Base-by-base conservation (phyloP, 345 rosid species). In the Stellera chamaejasme region DNA sequence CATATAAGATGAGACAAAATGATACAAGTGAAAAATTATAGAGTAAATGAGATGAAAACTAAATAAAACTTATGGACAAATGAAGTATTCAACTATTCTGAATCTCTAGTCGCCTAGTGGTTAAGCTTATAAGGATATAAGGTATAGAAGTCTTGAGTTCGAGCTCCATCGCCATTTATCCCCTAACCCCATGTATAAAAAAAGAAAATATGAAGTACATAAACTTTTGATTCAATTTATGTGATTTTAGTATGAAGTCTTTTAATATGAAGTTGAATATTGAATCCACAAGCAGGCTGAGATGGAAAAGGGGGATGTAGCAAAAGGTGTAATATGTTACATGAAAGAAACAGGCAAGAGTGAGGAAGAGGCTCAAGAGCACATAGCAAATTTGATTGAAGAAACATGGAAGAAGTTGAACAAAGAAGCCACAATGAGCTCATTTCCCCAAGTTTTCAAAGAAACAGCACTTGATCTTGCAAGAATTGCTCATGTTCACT, bases 371-470 rank as follows among this genome's bases (percentile, higher is more conserved):
- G 82, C 80, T 32, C 54, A 64, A 3, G 48, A 64, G 26, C 50
- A 74, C 12, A 43, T 74, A n/a, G 45, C 6, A 23, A 43, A 56
- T 11, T 13, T 61, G 14, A 74, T 79, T 12, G 69, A 74, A 26
- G 23, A 50, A 45, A 27, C 48, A 0, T 79, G 82, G 84, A 69
- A 72, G 27, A 69, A 68, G 49, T 65, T 74, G 71, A 81, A 76
- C 58, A 54, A 49, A 28, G 60, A 59, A 2, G 6, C 12, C 32
- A 13, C 14, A 16, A 50, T 25, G 0, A 10, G 23, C 15, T 23
- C 72, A 13, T 74, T 78, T n/a, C 2, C 19, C 3, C 45, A 56
- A 42, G 16, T 55, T 11, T 81, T 75, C 10, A 7, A 64, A 0
- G 67, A 57, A 50, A 63, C 54, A 5, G 56, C 68, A 5, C 2